A percentile compares a stretch with the other conserved stretches of the same genome.
Evolutionary conservation across 2,329 filamentous ascomycete species (phyloP).

Genomic region (Fusarium torulosum): DNA sequence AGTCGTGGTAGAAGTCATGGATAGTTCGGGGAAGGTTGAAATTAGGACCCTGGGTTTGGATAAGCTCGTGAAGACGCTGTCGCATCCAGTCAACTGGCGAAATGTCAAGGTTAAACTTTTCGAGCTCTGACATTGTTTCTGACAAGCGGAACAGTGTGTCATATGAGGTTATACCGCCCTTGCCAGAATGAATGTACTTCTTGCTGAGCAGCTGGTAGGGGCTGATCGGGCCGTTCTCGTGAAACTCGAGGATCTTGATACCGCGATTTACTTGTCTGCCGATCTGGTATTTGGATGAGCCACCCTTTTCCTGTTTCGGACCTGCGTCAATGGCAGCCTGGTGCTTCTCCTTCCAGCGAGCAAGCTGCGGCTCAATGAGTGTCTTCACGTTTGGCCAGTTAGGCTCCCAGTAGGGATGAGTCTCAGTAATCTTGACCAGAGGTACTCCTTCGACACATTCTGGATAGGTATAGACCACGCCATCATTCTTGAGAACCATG

Average conservation of each 20-base stretch:
- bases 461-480: conserved; percentile 63
- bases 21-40: conserved; percentile 66
- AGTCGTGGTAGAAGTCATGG: conserved; percentile 68
- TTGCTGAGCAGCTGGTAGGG: conserved; percentile 69
- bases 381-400: conserved; percentile 63
- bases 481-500: conserved; percentile 63
- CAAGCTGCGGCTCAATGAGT: conserved; percentile 58
- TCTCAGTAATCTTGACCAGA: conserved; percentile 62
- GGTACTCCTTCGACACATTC: conserved; percentile 66
- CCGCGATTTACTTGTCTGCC: conserved; percentile 69
- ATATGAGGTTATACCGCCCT: conserved; percentile 62
- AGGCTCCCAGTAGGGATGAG: conserved; percentile 68
- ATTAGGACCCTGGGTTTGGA: conserved; percentile 56
- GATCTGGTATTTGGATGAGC: conserved; percentile 64
- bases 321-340: conserved; percentile 53
- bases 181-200: conserved; percentile 59
- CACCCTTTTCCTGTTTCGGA: conserved; percentile 51
- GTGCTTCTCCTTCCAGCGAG: conserved; percentile 63
- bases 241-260: conserved; percentile 64
- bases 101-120: conserved; percentile 65
- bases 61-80: conserved; percentile 66
- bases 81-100: conserved; percentile 68
- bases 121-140: conserved; percentile 66
- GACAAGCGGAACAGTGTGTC: conserved; percentile 69
- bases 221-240: conserved; percentile 64